phyloP scores from a whole-genome alignment of 495 filamentous ascomycete species.

The Clohesyomyces aquaticus region DNA sequence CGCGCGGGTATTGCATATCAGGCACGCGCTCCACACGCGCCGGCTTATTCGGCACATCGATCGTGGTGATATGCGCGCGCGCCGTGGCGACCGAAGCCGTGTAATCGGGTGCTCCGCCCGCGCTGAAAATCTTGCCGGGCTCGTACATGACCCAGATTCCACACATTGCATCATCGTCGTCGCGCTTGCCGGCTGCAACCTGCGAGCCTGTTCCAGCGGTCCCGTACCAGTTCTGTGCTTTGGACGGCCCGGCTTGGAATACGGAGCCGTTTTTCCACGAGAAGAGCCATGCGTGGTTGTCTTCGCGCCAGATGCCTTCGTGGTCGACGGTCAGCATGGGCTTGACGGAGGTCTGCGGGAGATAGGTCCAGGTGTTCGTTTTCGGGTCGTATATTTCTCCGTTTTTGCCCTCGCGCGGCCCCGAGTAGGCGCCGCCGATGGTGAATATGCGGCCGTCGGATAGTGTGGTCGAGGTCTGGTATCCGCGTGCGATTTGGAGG shows the following conservation, averaged over 20 bases:
- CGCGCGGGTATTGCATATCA: conserved; percentile 55
- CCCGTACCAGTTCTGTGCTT: conserved; percentile 62
- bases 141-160: conserved; percentile 63
- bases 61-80: conserved; percentile 56
- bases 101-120: conserved; percentile 57
- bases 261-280: conserved; percentile 59
- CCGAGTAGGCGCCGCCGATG: conserved; percentile 64
- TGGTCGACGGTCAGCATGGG: conserved; percentile 59
- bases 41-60: conserved; percentile 44
- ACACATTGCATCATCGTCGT: conserved; percentile 57
- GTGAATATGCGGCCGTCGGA: conserved; percentile 62
- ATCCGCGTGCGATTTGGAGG: conserved; percentile 60
- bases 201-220: conserved; percentile 50
- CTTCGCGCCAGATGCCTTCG: conserved; percentile 52
- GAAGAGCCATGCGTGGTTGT: conserved; percentile 67
- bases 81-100: conserved; percentile 47
- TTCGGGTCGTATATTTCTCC: conserved; percentile 59
- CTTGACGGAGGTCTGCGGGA: conserved; percentile 48
- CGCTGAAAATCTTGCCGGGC: conserved; percentile 61
- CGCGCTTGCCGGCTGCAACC: conserved; percentile 45
- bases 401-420: conserved; percentile 54
- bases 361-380: conserved; percentile 47
- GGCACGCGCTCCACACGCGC: conserved; percentile 44
- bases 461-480: conserved; percentile 57
- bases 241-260: conserved; percentile 63